Evolutionary conservation across 352 stramenopile species (phyloP).

Genomic region (Halophytophthora polymorphica): DNA sequence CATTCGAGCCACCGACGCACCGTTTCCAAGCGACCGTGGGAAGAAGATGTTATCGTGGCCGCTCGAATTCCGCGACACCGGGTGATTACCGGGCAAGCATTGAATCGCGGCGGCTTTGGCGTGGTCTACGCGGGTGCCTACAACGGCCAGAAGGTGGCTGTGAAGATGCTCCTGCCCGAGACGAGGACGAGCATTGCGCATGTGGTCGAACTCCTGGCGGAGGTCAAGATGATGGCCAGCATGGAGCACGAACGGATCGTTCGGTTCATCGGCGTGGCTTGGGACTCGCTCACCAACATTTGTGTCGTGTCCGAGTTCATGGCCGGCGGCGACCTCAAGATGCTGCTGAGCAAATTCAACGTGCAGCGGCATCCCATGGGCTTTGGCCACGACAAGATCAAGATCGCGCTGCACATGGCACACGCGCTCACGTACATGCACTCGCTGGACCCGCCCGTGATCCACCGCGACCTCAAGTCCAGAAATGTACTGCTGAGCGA

Average conservation of each 20-base stretch:
- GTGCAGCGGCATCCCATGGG: conserved; percentile 17
- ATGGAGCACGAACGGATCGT: conserved; percentile 50
- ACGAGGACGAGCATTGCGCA: conserved; percentile 24
- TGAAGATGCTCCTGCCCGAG: conserved; percentile 51
- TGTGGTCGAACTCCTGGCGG: conserved; percentile 31
- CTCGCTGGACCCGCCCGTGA: conserved; percentile 26
- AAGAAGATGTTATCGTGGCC: conserved; percentile 16
- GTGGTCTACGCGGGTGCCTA: conserved; percentile 48
- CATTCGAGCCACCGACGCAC: too few relatives aligned
- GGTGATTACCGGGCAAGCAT: conserved; percentile 1
- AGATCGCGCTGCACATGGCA: conserved; percentile 33
- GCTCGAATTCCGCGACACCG: conserved; percentile 15
- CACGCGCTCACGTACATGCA: conserved; percentile 45
- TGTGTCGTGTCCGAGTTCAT: conserved; percentile 58
- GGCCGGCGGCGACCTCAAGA: conserved; percentile 48
- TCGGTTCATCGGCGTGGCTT: conserved; percentile 46
- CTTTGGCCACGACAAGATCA: conserved; percentile 31
- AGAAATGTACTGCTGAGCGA: conserved; percentile 43
- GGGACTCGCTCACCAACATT: conserved; percentile 43
- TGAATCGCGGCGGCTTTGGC: conserved; percentile 41
- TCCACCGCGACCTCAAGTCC: conserved; percentile 55
- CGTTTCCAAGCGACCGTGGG: conserved; percentile 1
- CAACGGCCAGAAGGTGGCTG: conserved; percentile 29
- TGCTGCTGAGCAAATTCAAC: conserved; percentile 29
- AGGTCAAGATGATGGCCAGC: conserved; percentile 43